A percentile compares a stretch with the other conserved stretches of the same genome.
These are phyloP conservation scores for Samsoniella hepiali DNA, from an alignment of 2,329 filamentous ascomycete genomes.

Conservation along the genomic window DNA sequence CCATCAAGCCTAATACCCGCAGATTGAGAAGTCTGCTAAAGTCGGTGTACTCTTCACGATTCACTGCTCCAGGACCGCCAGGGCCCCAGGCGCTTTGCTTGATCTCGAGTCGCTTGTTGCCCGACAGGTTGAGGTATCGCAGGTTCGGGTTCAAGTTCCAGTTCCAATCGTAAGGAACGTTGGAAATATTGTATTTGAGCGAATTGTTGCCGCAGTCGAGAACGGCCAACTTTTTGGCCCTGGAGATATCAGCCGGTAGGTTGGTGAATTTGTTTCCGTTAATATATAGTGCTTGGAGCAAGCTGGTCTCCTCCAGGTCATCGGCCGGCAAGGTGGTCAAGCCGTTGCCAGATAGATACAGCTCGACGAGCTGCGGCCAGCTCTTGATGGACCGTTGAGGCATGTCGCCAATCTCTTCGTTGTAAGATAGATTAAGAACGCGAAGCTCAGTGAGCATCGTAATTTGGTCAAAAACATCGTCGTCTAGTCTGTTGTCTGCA, in stretches of 20 bases:
- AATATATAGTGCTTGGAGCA: conserved; percentile 86
- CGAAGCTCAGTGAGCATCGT: conserved; percentile 78
- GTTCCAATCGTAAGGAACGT: conserved; percentile 99
- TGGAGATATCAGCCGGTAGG: conserved; percentile 88
- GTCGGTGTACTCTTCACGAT: conserved; percentile 70
- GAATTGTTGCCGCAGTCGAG: conserved; percentile 93
- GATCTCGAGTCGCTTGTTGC: conserved; percentile 95
- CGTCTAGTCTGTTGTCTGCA: conserved; percentile 89
- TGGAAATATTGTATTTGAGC: conserved; percentile 97
- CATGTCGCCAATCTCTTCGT: conserved; percentile 81
- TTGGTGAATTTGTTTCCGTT: conserved; percentile 99
- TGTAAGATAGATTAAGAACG: conserved; percentile 91
- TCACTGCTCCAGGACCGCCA: conserved; percentile 51
- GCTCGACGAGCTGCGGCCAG: conserved; percentile 85
- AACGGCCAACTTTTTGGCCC: conserved; percentile 86
- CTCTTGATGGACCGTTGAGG: conserved; percentile 82
- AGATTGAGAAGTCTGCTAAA: conserved; percentile 83
- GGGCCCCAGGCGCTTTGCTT: conserved; percentile 53
- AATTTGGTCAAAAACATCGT: conserved; percentile 93
- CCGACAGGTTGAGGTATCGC: conserved; percentile 91
- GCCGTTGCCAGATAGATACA: conserved; percentile 94
- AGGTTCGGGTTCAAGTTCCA: conserved; percentile 98
- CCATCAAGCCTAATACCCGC: conserved; percentile 89
- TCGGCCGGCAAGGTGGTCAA: conserved; percentile 88
- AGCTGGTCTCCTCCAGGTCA: conserved; percentile 85